phyloP scores from a whole-genome alignment of 371 early-diverging fungal genomes.

The Lichtheimia corymbifera region DNA sequence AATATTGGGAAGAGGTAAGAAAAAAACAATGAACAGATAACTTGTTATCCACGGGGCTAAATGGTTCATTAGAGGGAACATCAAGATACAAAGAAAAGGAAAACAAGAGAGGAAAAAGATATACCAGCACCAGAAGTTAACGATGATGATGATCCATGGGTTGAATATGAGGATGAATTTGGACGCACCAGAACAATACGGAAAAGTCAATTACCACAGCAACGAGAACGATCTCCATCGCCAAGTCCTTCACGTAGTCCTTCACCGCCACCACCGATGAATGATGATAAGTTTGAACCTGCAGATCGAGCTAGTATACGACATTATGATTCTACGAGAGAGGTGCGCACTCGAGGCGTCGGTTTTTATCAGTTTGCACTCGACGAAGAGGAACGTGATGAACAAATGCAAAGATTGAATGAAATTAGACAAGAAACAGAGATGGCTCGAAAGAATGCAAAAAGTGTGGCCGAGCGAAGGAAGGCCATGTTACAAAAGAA shows the following conservation, averaged over 20 bases:
- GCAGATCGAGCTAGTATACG: conserved; percentile 29
- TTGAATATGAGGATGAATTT: conserved; percentile 81
- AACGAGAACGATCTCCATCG: conserved; percentile 19
- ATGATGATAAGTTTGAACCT: conserved; percentile 15
- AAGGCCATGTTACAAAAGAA: conserved; percentile 49
- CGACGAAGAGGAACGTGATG: conserved; percentile 66
- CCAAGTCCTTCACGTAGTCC: conserved; percentile 7
- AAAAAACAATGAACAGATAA: conserved; percentile 34
- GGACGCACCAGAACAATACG: conserved; percentile 75
- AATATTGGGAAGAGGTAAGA: conserved; percentile 40
- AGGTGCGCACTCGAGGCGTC: conserved; percentile 73
- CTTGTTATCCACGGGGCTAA: neutral
- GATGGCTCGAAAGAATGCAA: conserved; percentile 38
- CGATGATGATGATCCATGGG: conserved; percentile 70
- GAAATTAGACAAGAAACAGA: conserved; percentile 58
- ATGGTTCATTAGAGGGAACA: conserved; percentile 9
- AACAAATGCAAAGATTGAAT: conserved; percentile 66
- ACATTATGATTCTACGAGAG: conserved; percentile 61
- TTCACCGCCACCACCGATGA: conserved; percentile 6
- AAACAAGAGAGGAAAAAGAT: conserved; percentile 12
- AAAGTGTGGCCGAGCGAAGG: conserved; percentile 46
- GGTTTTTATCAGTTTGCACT: conserved; percentile 75
- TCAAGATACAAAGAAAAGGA: conserved; percentile 15
- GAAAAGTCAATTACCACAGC: conserved; percentile 56
- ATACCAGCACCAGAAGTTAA: conserved; percentile 11